Percentiles rank a stretch among this genome's conserved stretches.
Evolutionary conservation across 148 eudicot species (phyloP).

Genomic region (Arctostaphylos glauca): DNA sequence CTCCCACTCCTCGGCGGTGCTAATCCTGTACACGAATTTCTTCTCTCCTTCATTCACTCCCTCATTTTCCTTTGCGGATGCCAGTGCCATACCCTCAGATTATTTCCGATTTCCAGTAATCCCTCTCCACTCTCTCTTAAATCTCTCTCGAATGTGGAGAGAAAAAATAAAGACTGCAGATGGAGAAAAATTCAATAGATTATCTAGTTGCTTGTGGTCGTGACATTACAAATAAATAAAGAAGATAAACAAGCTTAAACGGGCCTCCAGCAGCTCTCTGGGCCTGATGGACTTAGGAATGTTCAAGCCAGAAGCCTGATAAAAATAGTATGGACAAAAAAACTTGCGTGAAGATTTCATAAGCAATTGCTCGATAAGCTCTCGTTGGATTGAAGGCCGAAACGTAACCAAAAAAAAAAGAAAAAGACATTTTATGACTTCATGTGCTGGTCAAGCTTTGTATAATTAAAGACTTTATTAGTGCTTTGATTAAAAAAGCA

Average conservation of each 20-base stretch:
- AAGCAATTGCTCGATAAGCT: too few relatives aligned
- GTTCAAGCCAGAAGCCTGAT: not conserved
- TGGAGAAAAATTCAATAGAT: too few relatives aligned
- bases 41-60: slow-evolving; percentile 23
- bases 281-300: not conserved
- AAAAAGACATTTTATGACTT: too few relatives aligned
- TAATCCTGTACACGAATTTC: slow-evolving; percentile 71
- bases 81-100: slow-evolving; percentile 9
- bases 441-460: too few relatives aligned
- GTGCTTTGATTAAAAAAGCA: too few relatives aligned
- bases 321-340: not conserved
- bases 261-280: not conserved
- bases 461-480: too few relatives aligned
- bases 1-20: slow-evolving; percentile 71
- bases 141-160: not conserved
- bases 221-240: too few relatives aligned
- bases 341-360: too few relatives aligned
- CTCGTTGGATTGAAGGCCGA: too few relatives aligned
- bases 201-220: too few relatives aligned
- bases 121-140: not conserved
- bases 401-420: too few relatives aligned
- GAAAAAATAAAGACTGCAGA: too few relatives aligned
- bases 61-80: not conserved
- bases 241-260: not conserved
- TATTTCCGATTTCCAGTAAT: not conserved